A percentile compares a stretch with the other conserved stretches of the same genome.
These are phyloP conservation scores for Pseudocercospora musae DNA, from an alignment of 2,329 filamentous ascomycete species.

Conservation along the genomic window DNA sequence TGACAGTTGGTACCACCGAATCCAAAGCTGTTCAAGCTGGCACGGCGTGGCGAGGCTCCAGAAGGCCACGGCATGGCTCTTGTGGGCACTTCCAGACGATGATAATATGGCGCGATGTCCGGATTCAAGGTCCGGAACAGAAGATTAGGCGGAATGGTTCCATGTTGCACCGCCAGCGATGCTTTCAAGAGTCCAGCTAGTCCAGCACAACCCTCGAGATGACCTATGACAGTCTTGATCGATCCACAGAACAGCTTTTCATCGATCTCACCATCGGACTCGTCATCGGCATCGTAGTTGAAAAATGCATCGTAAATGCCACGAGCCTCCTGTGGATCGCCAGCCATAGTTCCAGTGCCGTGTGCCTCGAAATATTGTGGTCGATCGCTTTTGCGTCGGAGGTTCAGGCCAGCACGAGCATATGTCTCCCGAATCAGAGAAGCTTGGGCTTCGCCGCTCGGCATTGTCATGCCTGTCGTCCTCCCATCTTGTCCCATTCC, in stretches of 20 bases:
- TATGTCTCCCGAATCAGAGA: constrained; percentile 40
- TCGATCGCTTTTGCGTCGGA: constrained; percentile 9
- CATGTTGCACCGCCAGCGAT: constrained; percentile 28
- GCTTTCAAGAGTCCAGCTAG: constrained; percentile 28
- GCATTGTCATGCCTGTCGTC: constrained; percentile 40
- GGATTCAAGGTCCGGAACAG: constrained; percentile 27
- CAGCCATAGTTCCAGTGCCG: constrained; percentile 36
- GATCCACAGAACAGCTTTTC: constrained; percentile 24
- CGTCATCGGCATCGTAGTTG: background rate
- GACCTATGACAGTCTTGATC: constrained; percentile 29
- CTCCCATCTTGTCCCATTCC: constrained; percentile 40
- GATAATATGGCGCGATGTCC: constrained; percentile 29
- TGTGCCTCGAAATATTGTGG: constrained; percentile 27
- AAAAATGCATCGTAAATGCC: constrained; percentile 24
- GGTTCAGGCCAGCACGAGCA: constrained; percentile 26
- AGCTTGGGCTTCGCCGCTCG: constrained; percentile 38
- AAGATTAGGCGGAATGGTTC: constrained; percentile 27
- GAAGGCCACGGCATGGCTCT: constrained; percentile 32
- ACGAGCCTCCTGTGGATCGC: constrained; percentile 28
- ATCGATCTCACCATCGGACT: background rate
- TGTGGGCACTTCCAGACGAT: constrained; percentile 20
- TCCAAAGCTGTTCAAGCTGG: constrained; percentile 26
- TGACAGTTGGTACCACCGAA: constrained; percentile 28
- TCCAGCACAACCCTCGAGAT: constrained; percentile 25
- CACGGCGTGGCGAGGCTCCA: constrained; percentile 6